A percentile compares a stretch with the other conserved stretches of the same genome.
These are phyloP conservation scores for Nymphaea thermarum DNA, from an alignment of 164 flowering plant genomes.

Conservation along the genomic window DNA sequence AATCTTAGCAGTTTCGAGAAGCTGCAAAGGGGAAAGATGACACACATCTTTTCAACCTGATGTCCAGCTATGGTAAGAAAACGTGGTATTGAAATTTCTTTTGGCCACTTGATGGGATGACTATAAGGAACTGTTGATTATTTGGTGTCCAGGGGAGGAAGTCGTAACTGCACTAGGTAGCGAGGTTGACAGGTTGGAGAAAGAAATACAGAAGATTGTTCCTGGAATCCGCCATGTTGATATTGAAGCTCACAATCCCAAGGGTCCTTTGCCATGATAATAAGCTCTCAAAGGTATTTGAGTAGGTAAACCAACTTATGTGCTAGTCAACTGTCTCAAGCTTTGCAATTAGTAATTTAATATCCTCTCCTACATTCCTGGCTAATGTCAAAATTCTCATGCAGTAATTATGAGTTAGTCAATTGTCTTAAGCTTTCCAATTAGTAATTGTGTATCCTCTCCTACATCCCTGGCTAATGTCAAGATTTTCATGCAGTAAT, in stretches of 20 bases:
- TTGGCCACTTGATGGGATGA: neutral
- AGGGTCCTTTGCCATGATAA: slow-evolving; percentile 19
- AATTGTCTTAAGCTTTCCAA: no score
- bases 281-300: no score
- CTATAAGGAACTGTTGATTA: neutral
- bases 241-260: slow-evolving; percentile 85
- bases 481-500: no score
- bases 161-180: slow-evolving; percentile 92
- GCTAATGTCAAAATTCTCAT: no score
- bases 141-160: slow-evolving; percentile 62
- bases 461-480: no score
- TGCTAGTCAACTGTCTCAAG: no score
- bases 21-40: slow-evolving; percentile 63
- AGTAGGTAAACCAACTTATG: no score
- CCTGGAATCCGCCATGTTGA: slow-evolving; percentile 94
- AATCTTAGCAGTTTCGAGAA: slow-evolving; percentile 59
- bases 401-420: no score
- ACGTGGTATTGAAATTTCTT: neutral
- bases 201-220: slow-evolving; percentile 79
- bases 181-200: slow-evolving; percentile 94
- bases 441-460: no score
- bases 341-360: no score
- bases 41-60: slow-evolving; percentile 43
- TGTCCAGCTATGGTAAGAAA: slow-evolving; percentile 84
- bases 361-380: no score